Conservation (phyloP, 345 rosid genomes). For the Heritiera fomes region DNA sequence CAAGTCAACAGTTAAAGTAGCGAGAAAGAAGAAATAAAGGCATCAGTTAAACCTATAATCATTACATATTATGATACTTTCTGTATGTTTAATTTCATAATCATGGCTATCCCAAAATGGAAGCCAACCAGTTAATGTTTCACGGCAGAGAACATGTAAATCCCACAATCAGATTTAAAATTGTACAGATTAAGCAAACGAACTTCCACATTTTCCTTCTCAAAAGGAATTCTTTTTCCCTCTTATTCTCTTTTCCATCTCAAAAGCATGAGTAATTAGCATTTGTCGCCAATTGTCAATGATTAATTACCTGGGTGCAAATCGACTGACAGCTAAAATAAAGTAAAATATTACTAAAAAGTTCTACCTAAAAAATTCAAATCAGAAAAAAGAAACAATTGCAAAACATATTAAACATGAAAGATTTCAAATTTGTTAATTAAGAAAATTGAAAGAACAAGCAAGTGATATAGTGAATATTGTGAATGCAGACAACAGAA, state of each 20-base stretch:
- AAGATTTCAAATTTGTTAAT: not conserved
- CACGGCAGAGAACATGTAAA: not conserved
- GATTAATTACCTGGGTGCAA: not conserved
- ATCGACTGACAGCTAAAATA: not conserved
- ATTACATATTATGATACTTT: not conserved
- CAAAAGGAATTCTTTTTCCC: not conserved
- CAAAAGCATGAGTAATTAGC: not conserved
- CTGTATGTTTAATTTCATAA: not conserved
- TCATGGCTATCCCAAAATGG: not conserved
- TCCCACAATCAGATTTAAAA: not conserved
- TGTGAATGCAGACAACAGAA: not conserved
- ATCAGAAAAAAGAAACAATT: not conserved
- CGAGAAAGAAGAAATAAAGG: not conserved
- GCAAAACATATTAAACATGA: not conserved
- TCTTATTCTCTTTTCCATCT: not conserved
- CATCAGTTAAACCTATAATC: not conserved
- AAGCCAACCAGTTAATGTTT: constrained; percentile 4
- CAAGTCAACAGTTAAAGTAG: not conserved
- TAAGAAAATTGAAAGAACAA: not conserved
- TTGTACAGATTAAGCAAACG: not conserved
- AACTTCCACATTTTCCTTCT: not conserved
- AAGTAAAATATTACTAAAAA: not conserved
- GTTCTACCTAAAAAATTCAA: not conserved
- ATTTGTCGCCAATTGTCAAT: not conserved
- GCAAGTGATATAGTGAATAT: too few species aligned